Evolutionary conservation across 2,329 filamentous ascomycete species (phyloP), one percentile per base, ranked within the genome.

Genomic region (Diaporthe batatas): DNA sequence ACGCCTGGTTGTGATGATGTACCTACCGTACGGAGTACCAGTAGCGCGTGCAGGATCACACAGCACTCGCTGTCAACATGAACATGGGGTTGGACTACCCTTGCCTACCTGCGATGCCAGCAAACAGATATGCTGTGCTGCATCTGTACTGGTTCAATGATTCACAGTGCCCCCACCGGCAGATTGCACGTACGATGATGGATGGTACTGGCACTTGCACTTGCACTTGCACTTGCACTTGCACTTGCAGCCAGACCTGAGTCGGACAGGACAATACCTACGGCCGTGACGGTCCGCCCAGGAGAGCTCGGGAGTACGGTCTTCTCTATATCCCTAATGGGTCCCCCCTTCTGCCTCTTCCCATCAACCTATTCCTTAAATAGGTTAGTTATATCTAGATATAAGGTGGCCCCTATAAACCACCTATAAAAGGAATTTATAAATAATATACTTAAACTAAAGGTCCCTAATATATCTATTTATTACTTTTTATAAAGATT

Each of bases 31-130:
- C n/a, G n/a, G n/a, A n/a, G n/a, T n/a, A n/a, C n/a, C n/a, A 29
- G 29, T 29, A 29, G 62, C 42, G 58, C 23, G 59, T 14, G 59
- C 59, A 53, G 62, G 25, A 64, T 39, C 42, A 47, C 58, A 47
- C 58, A 23, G 21, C 29, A 29, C 36, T 29, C 11, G 39, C 49
- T 65, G 59, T 65, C 29, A 44, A 65, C 62, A 39, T 67, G 47
- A 18, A 18, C 39, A 42, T 42, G 39, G 39, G 44, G 47, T 53
- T 39, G 47, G n/a, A 53, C 44, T 25, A 65, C 44, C 62, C 59
- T 65, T 65, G 44, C 42, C 39, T 44, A 8, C 36, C 21, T n/a
- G 29, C 29, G 29, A 36, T 51, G 32, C 47, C 51, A 23, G 11
- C 62, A 65, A 32, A 51, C 36, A 39, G 36, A 14, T 11, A 34